Percentiles rank a stretch among this genome's conserved stretches.
Evolutionary conservation across 1,284 basidiomycete species (phyloP).

Genomic region (Mycena citricolor): DNA sequence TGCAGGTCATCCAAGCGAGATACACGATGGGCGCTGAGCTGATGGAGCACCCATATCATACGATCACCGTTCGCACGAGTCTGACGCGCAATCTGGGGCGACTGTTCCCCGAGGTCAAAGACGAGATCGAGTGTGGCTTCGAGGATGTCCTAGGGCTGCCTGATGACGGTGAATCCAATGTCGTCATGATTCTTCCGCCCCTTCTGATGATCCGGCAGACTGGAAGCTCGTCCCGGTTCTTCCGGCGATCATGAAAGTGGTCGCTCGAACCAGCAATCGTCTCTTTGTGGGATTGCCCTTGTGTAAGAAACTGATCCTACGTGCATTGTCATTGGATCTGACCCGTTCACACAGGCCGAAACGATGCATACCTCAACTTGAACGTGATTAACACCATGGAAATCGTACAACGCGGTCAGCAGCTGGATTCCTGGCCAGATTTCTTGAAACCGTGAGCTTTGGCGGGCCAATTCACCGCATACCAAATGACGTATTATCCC

Average conservation of each 20-base stretch:
- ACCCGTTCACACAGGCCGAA: not conserved
- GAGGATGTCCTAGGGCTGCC: not conserved
- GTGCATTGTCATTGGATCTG: not conserved
- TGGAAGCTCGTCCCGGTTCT: slow-evolving; percentile 4
- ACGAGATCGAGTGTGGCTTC: not conserved
- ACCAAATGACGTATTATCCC: too few species aligned
- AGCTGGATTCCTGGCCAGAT: slow-evolving; percentile 34
- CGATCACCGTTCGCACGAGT: not conserved
- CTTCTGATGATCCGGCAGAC: not conserved
- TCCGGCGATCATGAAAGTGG: not conserved
- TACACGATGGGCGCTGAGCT: not conserved
- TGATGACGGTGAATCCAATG: too few species aligned
- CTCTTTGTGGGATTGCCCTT: slow-evolving; percentile 10
- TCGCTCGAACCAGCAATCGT: slow-evolving; percentile 3
- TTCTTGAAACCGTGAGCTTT: slow-evolving; percentile 9
- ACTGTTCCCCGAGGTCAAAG: not conserved
- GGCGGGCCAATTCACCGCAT: too few species aligned
- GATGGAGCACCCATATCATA: not conserved
- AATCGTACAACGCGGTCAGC: slow-evolving; percentile 7
- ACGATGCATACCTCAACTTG: slow-evolving; percentile 2
- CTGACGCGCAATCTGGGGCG: not conserved
- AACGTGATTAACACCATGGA: slow-evolving; percentile 9
- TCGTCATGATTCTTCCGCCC: too few species aligned
- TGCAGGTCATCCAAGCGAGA: too few species aligned
- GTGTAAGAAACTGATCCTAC: not conserved